Conservation (phyloP, 1,284 basidiomycete species). For the Leccinum angustisporum region DNA sequence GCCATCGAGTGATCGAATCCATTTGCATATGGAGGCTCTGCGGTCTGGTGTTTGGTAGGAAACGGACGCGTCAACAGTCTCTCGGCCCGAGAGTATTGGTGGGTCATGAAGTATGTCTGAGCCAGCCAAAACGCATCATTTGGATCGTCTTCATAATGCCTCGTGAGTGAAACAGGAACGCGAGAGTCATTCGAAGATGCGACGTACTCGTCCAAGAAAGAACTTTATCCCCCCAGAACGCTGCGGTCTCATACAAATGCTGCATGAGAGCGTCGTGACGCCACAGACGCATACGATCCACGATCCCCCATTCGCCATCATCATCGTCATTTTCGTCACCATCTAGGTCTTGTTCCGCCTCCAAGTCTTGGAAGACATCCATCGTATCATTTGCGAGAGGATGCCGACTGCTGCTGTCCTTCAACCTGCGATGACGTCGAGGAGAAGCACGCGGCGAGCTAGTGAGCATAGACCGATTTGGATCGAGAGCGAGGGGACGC, state of each 20-base stretch:
- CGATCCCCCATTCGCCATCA: conserved; percentile 68
- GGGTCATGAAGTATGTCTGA: conserved; percentile 93
- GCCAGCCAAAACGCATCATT: conserved; percentile 99
- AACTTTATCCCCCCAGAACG: conserved; percentile 98
- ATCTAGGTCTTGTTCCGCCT: conserved; percentile 54
- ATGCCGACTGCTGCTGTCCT: conserved; percentile 53
- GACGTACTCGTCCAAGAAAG: conserved; percentile 89
- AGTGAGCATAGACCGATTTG: conserved; percentile 70
- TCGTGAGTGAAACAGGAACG: conserved; percentile 18
- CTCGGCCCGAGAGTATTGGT: conserved; percentile 94
- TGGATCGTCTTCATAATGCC: conserved; percentile 64
- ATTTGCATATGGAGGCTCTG: conserved; percentile 41
- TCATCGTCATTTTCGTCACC: conserved; percentile 36
- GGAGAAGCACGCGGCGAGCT: conserved; percentile 69
- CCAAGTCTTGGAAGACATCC: conserved; percentile 69
- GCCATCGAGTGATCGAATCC: conserved; percentile 39
- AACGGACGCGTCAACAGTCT: conserved; percentile 86
- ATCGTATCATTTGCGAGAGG: conserved; percentile 76
- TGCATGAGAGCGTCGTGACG: conserved; percentile 97
- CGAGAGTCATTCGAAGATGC: neutral
- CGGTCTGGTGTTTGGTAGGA: conserved; percentile 47
- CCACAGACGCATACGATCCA: conserved; percentile 96
- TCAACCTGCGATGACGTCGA: conserved; percentile 48
- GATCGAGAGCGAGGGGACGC: conserved; percentile 64
- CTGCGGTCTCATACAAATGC: conserved; percentile 95